A percentile compares a stretch with the other conserved stretches of the same genome.
phyloP scores from a whole-genome alignment of 129 eudicot species.

The Lactuca saligna region DNA sequence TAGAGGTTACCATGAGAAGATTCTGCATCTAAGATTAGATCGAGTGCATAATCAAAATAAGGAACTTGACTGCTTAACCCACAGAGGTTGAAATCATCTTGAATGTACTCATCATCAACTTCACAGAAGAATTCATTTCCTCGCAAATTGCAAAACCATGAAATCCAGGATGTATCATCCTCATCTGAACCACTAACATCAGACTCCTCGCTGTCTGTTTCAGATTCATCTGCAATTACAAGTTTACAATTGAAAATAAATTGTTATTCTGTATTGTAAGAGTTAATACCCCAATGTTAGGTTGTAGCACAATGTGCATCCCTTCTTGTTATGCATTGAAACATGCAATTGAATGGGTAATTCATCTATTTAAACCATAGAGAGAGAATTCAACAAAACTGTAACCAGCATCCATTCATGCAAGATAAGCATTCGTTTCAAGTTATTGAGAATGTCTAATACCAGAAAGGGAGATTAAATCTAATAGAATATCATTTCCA shows the following conservation, averaged over 20 bases:
- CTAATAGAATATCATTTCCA: neutral
- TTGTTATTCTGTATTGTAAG: neutral
- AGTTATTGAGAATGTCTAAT: no score
- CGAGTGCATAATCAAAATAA: constrained; percentile 82
- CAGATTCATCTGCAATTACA: constrained; percentile 67
- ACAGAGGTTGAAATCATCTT: constrained; percentile 84
- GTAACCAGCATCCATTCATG: no score
- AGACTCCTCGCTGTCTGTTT: constrained; percentile 90
- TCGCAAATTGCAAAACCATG: constrained; percentile 89
- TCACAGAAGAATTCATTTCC: constrained; percentile 90
- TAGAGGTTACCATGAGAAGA: constrained; percentile 72
- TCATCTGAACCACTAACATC: constrained; percentile 92
- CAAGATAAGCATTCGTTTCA: no score
- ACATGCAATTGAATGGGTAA: neutral
- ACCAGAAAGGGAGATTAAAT: no score
- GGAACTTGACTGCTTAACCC: constrained; percentile 92
- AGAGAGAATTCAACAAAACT: neutral
- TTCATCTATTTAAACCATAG: neutral
- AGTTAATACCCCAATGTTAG: no score
- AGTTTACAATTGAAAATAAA: neutral
- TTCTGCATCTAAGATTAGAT: constrained; percentile 75
- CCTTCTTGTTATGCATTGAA: constrained; percentile 1
- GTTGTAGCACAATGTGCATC: neutral
- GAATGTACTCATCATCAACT: constrained; percentile 84
- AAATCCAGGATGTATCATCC: constrained; percentile 88